phyloP scores from a whole-genome alignment of 139 green algal genomes.

The Asterochloris erici region DNA sequence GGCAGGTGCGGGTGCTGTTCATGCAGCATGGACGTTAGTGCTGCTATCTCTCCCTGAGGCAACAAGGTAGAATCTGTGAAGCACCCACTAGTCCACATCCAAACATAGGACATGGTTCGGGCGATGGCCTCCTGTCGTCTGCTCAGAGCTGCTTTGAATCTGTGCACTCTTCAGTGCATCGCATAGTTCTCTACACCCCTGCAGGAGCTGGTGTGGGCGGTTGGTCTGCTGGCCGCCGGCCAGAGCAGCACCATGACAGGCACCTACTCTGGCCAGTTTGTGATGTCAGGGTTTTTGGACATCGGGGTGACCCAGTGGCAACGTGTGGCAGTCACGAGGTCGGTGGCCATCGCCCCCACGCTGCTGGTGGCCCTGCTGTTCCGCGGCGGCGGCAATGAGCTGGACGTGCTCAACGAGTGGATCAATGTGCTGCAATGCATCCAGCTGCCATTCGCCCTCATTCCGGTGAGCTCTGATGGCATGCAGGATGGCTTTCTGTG shows the following conservation, averaged over 20 bases:
- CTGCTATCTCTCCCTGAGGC: no score
- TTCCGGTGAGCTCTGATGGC: conserved; percentile 30
- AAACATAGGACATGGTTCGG: no score
- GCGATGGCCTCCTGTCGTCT: no score
- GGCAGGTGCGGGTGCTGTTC: no score
- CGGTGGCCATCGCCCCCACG: conserved; percentile 44
- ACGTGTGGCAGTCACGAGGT: conserved; percentile 44
- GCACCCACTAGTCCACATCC: no score
- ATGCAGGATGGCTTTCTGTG: background rate
- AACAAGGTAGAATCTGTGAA: no score
- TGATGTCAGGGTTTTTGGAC: conserved; percentile 65
- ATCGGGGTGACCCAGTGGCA: conserved; percentile 36
- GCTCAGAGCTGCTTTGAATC: no score
- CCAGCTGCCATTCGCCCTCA: conserved; percentile 63
- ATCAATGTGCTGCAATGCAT: conserved; percentile 63
- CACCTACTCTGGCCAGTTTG: conserved; percentile 63
- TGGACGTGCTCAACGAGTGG: conserved; percentile 61
- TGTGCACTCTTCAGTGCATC: no score
- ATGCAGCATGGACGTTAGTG: no score
- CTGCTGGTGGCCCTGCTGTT: conserved; percentile 41
- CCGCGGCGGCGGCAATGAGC: conserved; percentile 28
- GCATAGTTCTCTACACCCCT: background rate
- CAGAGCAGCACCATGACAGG: conserved; percentile 60
- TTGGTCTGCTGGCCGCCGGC: conserved; percentile 57
- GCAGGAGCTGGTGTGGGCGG: conserved; percentile 37